Percentiles rank a stretch among this genome's conserved stretches.
phyloP scores from a whole-genome alignment of 768 basidiomycete genomes.

The Filobasidium floriforme region DNA sequence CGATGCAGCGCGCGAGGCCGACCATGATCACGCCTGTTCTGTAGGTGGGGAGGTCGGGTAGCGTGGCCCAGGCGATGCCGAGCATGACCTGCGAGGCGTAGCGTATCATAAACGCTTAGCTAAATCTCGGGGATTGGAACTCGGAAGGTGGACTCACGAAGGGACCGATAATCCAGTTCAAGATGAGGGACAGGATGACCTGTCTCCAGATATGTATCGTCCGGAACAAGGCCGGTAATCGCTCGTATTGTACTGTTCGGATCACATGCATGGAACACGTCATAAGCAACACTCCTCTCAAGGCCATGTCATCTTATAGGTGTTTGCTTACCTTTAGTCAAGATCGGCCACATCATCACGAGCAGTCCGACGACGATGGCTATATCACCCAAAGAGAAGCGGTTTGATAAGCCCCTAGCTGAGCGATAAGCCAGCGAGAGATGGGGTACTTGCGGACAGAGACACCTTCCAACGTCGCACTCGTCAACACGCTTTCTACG shows the following conservation, averaged over 20 bases:
- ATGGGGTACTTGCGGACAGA: conserved; percentile 63
- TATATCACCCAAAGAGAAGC: conserved; percentile 35
- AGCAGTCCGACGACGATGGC: conserved; percentile 74
- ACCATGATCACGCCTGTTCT: conserved; percentile 75
- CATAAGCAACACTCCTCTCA: conserved; percentile 49
- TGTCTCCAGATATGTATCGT: conserved; percentile 59
- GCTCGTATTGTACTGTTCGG: conserved; percentile 60
- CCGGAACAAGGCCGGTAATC: conserved; percentile 55
- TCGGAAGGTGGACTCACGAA: conserved; percentile 46
- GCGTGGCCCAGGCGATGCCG: conserved; percentile 73
- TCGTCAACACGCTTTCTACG: conserved; percentile 59
- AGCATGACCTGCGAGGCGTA: conserved; percentile 56
- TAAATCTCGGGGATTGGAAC: no score
- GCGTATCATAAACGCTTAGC: no score
- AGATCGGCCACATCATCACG: conserved; percentile 79
- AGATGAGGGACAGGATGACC: conserved; percentile 57
- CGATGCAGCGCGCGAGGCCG: conserved; percentile 54
- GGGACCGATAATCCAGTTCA: conserved; percentile 77
- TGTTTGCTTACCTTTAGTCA: conserved; percentile 38
- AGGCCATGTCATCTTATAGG: background rate
- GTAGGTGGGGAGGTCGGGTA: conserved; percentile 63
- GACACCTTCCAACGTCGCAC: conserved; percentile 59
- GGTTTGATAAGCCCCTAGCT: background rate
- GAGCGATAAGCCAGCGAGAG: no score
- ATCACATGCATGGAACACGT: no score